Evolutionary conservation across 2,329 filamentous ascomycete species (phyloP), one percentile per base, ranked within the genome.

Genomic region (Trichoderma arundinaceum): DNA sequence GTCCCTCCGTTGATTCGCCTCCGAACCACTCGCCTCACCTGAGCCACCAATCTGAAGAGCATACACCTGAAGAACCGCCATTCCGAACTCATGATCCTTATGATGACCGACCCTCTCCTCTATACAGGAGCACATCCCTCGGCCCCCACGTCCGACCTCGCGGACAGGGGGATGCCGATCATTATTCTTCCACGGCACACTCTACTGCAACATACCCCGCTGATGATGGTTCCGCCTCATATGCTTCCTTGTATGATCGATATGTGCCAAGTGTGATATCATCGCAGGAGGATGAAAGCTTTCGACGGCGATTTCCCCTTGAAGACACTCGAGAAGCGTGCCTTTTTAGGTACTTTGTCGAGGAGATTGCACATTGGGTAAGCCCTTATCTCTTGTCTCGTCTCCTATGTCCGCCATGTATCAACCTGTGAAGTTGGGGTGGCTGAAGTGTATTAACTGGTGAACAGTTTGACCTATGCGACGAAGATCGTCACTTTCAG

Each of bases 311-410:
- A 19, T 78, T 78, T 17, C 77, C 77, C 0, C 60, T 79, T 0
- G 66, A 73, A 13, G 72, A 78, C 62, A 72, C 74, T 1, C 77
- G 79, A 6, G 77, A 79, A 56, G 77, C 77, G 0, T 79, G 77
- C 33, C 68, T 79, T 5, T 69, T 79, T 12, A 69, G 77, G 3
- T 79, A 79, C 58, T 79, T 78, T 65, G 72, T 78, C 9, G 77
- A 79, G 33, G 77, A 79, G 53, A 71, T 79, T 10, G 78, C 78
- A 8, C 77, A 77, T 54, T 79, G 77, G 77, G 77, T 79, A 72
- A 56, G 69, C 19, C 6, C 3, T 33, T 41, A 7, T 41, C 7
- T 12, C 4, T 9, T 13, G 2, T 15, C 4, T 17, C n/a, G 10
- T 35, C 28, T 17, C 7, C 22, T 28, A 3, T 28, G 22, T 28